These are phyloP conservation scores for Malbranchea zuffiana DNA, from an alignment of 2,329 filamentous ascomycete species.

Conservation along the genomic window DNA sequence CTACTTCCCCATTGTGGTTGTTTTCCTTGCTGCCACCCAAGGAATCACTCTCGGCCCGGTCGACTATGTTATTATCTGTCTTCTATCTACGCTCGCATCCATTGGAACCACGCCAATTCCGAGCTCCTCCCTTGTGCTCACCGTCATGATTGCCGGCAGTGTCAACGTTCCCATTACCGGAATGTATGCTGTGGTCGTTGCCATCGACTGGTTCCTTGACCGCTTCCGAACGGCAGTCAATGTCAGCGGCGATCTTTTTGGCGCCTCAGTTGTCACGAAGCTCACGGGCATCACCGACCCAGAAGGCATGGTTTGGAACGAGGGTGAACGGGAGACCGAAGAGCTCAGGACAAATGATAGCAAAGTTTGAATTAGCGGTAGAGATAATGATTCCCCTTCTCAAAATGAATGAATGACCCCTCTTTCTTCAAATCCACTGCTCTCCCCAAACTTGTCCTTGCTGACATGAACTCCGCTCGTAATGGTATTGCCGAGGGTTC, in stretches of 20 bases:
- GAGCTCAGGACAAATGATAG: no score
- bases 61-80: conserved; percentile 41
- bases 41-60: conserved; percentile 34
- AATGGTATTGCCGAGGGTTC: no score
- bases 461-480: no score
- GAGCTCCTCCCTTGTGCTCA: conserved; percentile 41
- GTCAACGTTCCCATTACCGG: conserved; percentile 38
- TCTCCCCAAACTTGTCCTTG: no score
- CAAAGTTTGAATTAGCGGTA: no score
- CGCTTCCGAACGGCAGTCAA: conserved; percentile 45
- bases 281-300: conserved; percentile 30
- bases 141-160: conserved; percentile 41
- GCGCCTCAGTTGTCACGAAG: conserved; percentile 31
- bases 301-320: conserved; percentile 10
- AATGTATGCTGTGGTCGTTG: conserved; percentile 45
- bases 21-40: conserved; percentile 44
- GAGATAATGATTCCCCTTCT: no score
- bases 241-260: conserved; percentile 43
- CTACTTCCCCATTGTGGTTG: conserved; percentile 45
- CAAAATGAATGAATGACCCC: no score
- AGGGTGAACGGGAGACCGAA: no score
- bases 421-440: no score
- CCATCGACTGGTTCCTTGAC: conserved; percentile 48
- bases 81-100: conserved; percentile 42
- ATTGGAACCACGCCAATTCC: conserved; percentile 47